Evolutionary conservation across 2,329 filamentous ascomycete genomes (phyloP).

Genomic region (Xylaria arbuscula): DNA sequence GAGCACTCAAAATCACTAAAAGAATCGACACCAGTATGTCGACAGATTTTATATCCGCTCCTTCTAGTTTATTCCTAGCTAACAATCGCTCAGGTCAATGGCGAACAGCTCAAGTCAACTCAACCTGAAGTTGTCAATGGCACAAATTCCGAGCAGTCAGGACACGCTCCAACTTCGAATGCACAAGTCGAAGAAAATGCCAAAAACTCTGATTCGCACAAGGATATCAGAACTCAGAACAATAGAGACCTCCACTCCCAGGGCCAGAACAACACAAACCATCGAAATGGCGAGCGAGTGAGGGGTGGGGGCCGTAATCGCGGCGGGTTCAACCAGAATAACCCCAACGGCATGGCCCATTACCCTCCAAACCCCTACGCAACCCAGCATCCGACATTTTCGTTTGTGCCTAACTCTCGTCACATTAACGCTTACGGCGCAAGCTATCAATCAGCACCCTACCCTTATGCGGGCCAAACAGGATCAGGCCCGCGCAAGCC

Average conservation of each 20-base stretch:
- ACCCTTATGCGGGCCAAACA: conserved; percentile 43
- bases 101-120: conserved; percentile 40
- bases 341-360: conserved; percentile 45
- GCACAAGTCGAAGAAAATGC: conserved; percentile 41
- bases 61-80: conserved; percentile 1
- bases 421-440: conserved; percentile 38
- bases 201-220: conserved; percentile 40
- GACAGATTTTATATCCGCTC: not conserved
- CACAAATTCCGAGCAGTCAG: conserved; percentile 30
- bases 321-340: conserved; percentile 49
- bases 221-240: conserved; percentile 38
- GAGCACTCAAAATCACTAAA: conserved; percentile 58
- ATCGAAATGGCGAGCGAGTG: conserved; percentile 54
- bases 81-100: conserved; percentile 34
- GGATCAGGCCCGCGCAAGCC: conserved; percentile 42
- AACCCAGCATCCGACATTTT: conserved; percentile 38
- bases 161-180: conserved; percentile 31
- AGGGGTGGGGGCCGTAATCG: conserved; percentile 61
- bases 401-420: conserved; percentile 37
- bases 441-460: conserved; percentile 43
- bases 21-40: conserved; percentile 45
- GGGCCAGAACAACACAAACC: conserved; percentile 39
- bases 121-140: conserved; percentile 38
- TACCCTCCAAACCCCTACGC: conserved; percentile 42
- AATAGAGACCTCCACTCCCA: conserved; percentile 41